A percentile compares a stretch with the other conserved stretches of the same genome.
Conservation (phyloP, 495 filamentous ascomycete species). For the Lichenothelia convexa region DNA sequence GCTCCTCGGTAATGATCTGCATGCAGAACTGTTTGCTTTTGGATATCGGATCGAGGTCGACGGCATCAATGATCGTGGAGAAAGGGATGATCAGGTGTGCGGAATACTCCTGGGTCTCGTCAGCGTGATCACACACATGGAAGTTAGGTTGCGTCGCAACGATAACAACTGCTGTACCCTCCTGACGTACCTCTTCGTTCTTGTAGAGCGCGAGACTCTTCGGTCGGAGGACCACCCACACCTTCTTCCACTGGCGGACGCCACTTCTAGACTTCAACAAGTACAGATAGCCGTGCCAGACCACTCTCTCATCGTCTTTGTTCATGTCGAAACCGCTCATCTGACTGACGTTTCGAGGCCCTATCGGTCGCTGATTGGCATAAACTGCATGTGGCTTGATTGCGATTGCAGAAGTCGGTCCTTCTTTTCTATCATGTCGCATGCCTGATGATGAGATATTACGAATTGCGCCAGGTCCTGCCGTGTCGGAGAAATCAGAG, state of each 20-base stretch:
- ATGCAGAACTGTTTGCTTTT: slow-evolving; percentile 70
- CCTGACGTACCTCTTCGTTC: slow-evolving; percentile 44
- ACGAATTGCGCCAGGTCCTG: slow-evolving; percentile 22
- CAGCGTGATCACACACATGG: too few species aligned
- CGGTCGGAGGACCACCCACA: slow-evolving; percentile 83
- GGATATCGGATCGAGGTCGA: slow-evolving; percentile 78
- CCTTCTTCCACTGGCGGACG: slow-evolving; percentile 82
- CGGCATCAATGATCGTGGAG: slow-evolving; percentile 67
- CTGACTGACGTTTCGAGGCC: slow-evolving; percentile 37
- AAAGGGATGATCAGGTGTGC: slow-evolving; percentile 68
- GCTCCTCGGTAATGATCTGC: slow-evolving; percentile 89
- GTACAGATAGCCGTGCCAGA: slow-evolving; percentile 84
- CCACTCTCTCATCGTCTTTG: slow-evolving; percentile 44
- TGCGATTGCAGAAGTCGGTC: background rate
- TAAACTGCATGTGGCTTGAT: background rate
- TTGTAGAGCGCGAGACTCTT: slow-evolving; percentile 84
- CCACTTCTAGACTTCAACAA: slow-evolving; percentile 72
- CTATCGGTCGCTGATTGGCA: slow-evolving; percentile 8
- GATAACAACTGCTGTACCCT: background rate
- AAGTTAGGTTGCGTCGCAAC: too few species aligned
- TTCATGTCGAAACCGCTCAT: slow-evolving; percentile 33
- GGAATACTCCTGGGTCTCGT: slow-evolving; percentile 62
- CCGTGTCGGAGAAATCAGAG: slow-evolving; percentile 74
- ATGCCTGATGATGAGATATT: slow-evolving; percentile 1
- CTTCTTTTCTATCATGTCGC: background rate